Conservation (phyloP, 345 rosid genomes). For the Luvunga scandens region DNA sequence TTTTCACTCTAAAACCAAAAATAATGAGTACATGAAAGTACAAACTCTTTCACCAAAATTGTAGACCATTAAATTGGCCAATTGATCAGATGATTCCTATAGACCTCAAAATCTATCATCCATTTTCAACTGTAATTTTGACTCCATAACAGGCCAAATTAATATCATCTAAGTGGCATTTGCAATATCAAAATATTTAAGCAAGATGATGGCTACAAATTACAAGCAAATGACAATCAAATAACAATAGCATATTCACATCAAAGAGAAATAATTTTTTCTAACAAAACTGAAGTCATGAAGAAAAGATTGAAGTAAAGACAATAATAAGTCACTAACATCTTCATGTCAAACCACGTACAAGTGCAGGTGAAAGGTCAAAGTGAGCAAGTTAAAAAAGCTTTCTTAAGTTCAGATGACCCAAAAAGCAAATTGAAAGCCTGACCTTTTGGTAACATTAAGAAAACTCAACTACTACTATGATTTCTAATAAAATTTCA, state of each 20-base stretch:
- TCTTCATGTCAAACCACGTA: not conserved
- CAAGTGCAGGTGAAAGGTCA: too few species aligned
- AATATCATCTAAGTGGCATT: not conserved
- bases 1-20: not conserved
- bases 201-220: not conserved
- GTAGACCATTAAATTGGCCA: not conserved
- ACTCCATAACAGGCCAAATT: not conserved
- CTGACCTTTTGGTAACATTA: not conserved
- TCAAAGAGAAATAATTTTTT: too few species aligned
- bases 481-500: not conserved
- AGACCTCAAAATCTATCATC: not conserved
- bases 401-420: not conserved
- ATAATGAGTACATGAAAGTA: not conserved
- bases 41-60: not conserved
- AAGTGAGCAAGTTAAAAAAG: not conserved
- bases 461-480: not conserved
- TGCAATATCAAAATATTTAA: not conserved
- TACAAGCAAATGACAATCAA: not conserved
- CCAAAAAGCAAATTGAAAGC: not conserved
- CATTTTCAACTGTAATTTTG: not conserved
- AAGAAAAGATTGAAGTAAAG: not conserved
- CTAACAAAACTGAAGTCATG: not conserved
- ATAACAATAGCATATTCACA: not conserved
- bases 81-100: not conserved
- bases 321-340: not conserved